Evolutionary conservation across 768 basidiomycete species (phyloP).

Genomic region (Tylopilus plumbeoviolaceoides): DNA sequence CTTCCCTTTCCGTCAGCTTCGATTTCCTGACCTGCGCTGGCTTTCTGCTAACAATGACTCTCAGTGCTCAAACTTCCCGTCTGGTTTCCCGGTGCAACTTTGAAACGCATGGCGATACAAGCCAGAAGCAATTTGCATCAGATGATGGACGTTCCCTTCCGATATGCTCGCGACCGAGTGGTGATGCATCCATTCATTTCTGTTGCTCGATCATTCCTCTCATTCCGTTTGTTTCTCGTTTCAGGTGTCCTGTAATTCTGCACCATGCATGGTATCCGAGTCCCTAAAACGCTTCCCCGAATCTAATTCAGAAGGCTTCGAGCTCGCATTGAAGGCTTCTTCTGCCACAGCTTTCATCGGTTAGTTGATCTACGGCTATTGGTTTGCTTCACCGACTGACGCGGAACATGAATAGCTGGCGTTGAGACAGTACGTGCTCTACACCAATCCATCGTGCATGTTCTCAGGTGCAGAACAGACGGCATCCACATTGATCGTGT

Average conservation of each 20-base stretch:
- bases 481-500: conserved; percentile 29
- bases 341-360: conserved; percentile 33
- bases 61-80: conserved; percentile 27
- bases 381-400: conserved; percentile 4
- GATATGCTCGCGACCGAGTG: conserved; percentile 26
- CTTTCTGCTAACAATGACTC: conserved; percentile 13
- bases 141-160: conserved; percentile 30
- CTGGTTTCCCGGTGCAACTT: conserved; percentile 36
- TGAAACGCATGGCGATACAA: conserved; percentile 27
- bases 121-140: conserved; percentile 27
- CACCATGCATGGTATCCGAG: conserved; percentile 29
- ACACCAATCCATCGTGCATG: neutral
- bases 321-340: conserved; percentile 27
- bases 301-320: conserved; percentile 20
- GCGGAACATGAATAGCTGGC: conserved; percentile 15
- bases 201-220: neutral
- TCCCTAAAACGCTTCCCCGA: conserved; percentile 21
- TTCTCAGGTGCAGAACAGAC: conserved; percentile 21
- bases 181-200: conserved; percentile 8
- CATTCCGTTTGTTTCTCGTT: neutral
- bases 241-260: conserved; percentile 21
- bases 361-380: conserved; percentile 7
- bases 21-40: neutral
- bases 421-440: conserved; percentile 26
- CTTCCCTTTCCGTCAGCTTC: conserved; percentile 30